These are phyloP conservation scores for Sisymbrium irio DNA, from an alignment of 345 rosid species.

Conservation along the genomic window DNA sequence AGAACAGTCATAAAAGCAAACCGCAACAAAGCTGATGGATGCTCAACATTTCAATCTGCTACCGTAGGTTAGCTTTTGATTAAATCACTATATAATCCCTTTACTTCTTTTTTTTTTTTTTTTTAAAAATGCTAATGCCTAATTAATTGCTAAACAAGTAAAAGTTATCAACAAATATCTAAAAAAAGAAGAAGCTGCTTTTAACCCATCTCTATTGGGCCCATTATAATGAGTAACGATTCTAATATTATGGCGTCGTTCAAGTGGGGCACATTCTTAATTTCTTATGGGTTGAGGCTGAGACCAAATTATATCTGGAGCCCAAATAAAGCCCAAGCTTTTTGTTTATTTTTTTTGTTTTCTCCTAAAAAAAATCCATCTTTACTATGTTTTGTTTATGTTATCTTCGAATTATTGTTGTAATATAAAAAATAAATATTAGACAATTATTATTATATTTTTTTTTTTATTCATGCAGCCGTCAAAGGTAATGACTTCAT, in stretches of 20 bases:
- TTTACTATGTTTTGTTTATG: too few species aligned
- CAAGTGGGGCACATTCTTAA: background rate
- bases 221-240: background rate
- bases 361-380: background rate
- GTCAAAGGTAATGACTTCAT: constrained; percentile 67
- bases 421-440: background rate
- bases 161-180: background rate
- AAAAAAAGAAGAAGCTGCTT: background rate
- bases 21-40: constrained; percentile 54
- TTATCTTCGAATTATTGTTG: background rate
- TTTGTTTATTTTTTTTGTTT: too few species aligned
- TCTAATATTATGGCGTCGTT: background rate
- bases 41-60: constrained; percentile 77
- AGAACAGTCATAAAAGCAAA: constrained; percentile 64
- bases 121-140: background rate
- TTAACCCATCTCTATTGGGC: background rate
- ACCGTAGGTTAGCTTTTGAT: constrained; percentile 59
- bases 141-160: constrained; percentile 1
- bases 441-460: too few species aligned
- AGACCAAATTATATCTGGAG: background rate
- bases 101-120: background rate
- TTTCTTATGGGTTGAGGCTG: background rate
- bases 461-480: constrained; percentile 50
- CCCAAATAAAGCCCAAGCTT: background rate
- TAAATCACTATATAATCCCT: background rate